A percentile compares a stretch with the other conserved stretches of the same genome.
Evolutionary conservation across 371 early-diverging fungal genomes (phyloP).

Genomic region (Lichtheimia corymbifera): DNA sequence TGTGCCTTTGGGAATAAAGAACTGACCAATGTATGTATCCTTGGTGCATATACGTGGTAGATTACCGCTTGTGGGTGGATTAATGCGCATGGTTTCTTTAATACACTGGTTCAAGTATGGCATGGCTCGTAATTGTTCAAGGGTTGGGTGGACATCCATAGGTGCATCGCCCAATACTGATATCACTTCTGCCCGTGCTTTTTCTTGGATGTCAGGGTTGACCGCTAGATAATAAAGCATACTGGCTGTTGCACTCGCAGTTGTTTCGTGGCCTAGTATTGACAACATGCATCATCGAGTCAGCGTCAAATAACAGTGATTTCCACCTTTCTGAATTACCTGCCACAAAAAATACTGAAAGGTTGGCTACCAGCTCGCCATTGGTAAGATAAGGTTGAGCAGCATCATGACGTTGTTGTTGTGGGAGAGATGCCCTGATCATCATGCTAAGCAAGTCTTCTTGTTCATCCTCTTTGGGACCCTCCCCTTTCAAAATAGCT

Average conservation of each 20-base stretch:
- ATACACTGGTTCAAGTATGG: conserved; percentile 45
- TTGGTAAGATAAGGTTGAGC: conserved; percentile 5
- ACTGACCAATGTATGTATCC: conserved; percentile 26
- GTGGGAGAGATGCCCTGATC: conserved; percentile 18
- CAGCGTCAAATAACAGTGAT: neutral
- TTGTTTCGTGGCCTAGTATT: conserved; percentile 52
- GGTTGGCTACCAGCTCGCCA: conserved; percentile 20
- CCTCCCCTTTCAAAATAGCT: conserved; percentile 4
- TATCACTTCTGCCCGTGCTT: conserved; percentile 50
- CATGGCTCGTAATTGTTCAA: conserved; percentile 44
- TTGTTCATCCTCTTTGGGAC: conserved; percentile 1
- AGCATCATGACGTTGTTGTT: neutral
- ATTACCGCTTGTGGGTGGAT: conserved; percentile 26
- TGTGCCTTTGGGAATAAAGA: conserved; percentile 45
- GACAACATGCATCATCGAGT: neutral
- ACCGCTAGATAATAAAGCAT: conserved; percentile 39
- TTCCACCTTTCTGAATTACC: neutral
- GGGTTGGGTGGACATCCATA: conserved; percentile 38
- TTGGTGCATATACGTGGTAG: conserved; percentile 21
- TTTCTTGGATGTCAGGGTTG: conserved; percentile 41
- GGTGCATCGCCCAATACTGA: conserved; percentile 46
- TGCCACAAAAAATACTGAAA: conserved; percentile 41
- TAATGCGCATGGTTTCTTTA: conserved; percentile 45
- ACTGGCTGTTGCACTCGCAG: conserved; percentile 44
- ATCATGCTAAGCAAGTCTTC: conserved; percentile 29